Evolutionary conservation across 371 early-diverging fungal species (phyloP), one percentile per base, ranked within the genome.

Genomic region (Mucor sp.): DNA sequence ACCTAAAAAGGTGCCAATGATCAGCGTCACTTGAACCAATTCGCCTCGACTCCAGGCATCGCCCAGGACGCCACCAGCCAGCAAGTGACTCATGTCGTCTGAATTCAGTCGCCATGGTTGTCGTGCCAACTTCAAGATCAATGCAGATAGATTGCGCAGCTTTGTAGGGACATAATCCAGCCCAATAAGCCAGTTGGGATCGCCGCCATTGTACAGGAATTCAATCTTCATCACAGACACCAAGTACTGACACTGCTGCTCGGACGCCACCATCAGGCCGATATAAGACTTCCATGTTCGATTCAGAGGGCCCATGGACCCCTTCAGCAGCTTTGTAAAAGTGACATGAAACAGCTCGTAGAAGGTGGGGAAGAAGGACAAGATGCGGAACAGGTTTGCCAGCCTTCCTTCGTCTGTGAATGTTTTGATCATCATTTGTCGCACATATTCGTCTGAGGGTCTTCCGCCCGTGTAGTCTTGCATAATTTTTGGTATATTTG

Each of bases 281-380:
- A 89, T 73, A 63, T 87, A 90, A 39, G 78, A 74, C 56, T 86
- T 80, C 89, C 90, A 89, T 14, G 79, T 75, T 30, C 83, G 75
- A 35, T 82, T 78, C 33, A 89, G 67, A 4, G 89, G 90, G 3
- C 89, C 90, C 39, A 74, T 67, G 12, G 85, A 77, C 11, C 76
- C 69, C 44, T 80, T 80, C 62, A 87, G 65, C 23, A 82, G 79
- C 27, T 78, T 76, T 8, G 65, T 67, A 44, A 72, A 80, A 0
- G 86, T 76, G 3, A 64, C 63, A 58, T 83, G 81, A 70, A 80
- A 86, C 12, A 80, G 80, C 68, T 87, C 87, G 74, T 83, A 84
- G 66, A 84, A 90, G 4, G 85, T 80, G 4, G 90, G 90, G 66
- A 90, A 90, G 63, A 85, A 90, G 12, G 87, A 80, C 47, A 89